Base-by-base conservation (phyloP, 2,329 filamentous ascomycete genomes). In the Talaromyces sp. region DNA sequence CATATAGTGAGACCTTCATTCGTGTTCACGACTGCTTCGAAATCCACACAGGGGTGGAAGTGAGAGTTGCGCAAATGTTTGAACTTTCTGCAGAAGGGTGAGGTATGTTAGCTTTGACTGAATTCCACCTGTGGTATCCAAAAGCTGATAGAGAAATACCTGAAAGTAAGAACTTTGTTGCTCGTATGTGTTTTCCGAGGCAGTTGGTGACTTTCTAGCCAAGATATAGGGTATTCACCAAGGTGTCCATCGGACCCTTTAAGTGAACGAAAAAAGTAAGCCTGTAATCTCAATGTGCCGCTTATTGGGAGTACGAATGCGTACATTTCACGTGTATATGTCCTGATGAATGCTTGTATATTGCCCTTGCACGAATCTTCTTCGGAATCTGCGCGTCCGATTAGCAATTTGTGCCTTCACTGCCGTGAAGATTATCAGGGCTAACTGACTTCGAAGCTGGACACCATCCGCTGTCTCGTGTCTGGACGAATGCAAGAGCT, bases 221-320 rank as follows among this genome's bases (percentile, higher is more conserved):
- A 91, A 2, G 83, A 76, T 83, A 85, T 89, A 0, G 82, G 74
- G 73, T 93, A 96, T 27, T 81, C 77, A 76, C 91, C 93, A 53
- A 81, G 73, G 75, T 96, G 93, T 1, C 82, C 82, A 73, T 91
- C 89, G 67, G 84, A 84, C 89, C 89, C 89, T 91, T 29, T 7
- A 45, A 36, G 17, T 29, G 13, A 38, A 31, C 49, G 51, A 38
- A 64, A 29, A 65, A 34, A 51, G 27, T 31, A 53, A 59, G 38
- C 17, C 45, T 51, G 6, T 53, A 27, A 25, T 10, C 17, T 53
- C 49, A 54, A 25, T 43, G 36, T 29, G 15, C n/a, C 6, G 38
- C 29, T 6, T 47, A 25, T 22, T 43, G 2, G 38, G n/a, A 36
- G 19, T 15, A 11, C 27, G n/a, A 51, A 22, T 7, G 68, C 80